phyloP scores from a whole-genome alignment of 129 eudicot species.

The Flaveria ramosissima region DNA sequence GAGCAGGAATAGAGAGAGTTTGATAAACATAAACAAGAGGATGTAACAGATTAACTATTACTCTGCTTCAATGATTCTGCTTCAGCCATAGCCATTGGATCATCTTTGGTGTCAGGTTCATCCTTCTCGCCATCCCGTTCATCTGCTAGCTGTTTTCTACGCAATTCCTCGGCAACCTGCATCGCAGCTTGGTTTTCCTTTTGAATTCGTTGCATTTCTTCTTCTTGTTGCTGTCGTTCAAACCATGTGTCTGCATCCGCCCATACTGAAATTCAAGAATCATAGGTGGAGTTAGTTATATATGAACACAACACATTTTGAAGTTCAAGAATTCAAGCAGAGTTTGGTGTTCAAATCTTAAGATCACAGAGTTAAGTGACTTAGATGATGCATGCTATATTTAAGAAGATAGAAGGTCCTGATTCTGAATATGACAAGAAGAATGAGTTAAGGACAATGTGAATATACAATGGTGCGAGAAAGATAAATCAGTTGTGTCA shows the following conservation, averaged over 20 bases:
- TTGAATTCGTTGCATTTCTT: conserved; percentile 76
- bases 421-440: background rate
- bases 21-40: background rate
- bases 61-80: conserved; percentile 59
- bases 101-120: conserved; percentile 51
- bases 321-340: conserved; percentile 1
- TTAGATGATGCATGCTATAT: background rate
- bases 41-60: conserved; percentile 19
- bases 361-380: background rate
- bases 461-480: too few relatives aligned
- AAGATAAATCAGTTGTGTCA: background rate
- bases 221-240: conserved; percentile 86
- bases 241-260: conserved; percentile 99
- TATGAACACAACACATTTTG: conserved; percentile 8
- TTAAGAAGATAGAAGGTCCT: background rate
- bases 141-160: conserved; percentile 70
- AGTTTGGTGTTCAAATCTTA: background rate
- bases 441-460: background rate
- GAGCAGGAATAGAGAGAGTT: too few relatives aligned
- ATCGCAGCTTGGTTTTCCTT: conserved; percentile 73
- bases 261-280: conserved; percentile 61
- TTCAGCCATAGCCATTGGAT: conserved; percentile 71
- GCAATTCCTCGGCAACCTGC: conserved; percentile 78
- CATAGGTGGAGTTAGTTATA: background rate
- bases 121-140: conserved; percentile 88